Base-by-base conservation (phyloP, 2,329 filamentous ascomycete species). In the Microsporum canis region DNA sequence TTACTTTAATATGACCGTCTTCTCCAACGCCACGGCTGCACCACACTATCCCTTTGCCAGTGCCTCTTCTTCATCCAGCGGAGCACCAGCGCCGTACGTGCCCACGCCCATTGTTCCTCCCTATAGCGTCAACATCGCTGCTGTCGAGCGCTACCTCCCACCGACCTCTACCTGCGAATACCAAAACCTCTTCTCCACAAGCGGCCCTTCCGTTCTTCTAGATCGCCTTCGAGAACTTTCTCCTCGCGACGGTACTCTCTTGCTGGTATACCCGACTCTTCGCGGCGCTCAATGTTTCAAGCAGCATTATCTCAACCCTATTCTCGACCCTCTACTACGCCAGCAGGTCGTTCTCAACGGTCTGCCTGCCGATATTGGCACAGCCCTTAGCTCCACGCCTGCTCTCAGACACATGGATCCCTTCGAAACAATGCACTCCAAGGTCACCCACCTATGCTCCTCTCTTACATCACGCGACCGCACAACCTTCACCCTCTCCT, bases 131-230 rank as follows among this genome's bases (percentile, higher is more conserved):
- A 78, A 85, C 60, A 74, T 86, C 45, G 82, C 83, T 1, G 76
- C 86, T 10, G 77, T 86, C 3, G 84, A 87, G 71, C 80, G 84
- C 41, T 86, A 84, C 69, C 82, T 87, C n/a, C 84, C 84, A 17
- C 84, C 84, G 1, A 79, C 82, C 0, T 83, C 79, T 27, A 68
- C 73, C 0, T 78, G 82, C 65, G 84, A 87, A 67, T 84, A 84
- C 62, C 71, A 75, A 36, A 79, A 84, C 64, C 78, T 86, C 67
- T 86, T 86, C 69, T 76, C 74, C 14, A 72, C 77, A 2, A 76
- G 74, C 51, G 79, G 80, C 3, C 79, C 78, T 2, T 86, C 84
- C 0, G 75, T 84, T 57, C 75, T 87, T 1, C 78, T 83, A 45
- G 84, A 87, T 67, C 80, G 84, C 27, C 72, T 87, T 27, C 74